These are phyloP conservation scores for Groenewaldozyma salmanticensis DNA, from an alignment of 805 yeast species.

Conservation along the genomic window DNA sequence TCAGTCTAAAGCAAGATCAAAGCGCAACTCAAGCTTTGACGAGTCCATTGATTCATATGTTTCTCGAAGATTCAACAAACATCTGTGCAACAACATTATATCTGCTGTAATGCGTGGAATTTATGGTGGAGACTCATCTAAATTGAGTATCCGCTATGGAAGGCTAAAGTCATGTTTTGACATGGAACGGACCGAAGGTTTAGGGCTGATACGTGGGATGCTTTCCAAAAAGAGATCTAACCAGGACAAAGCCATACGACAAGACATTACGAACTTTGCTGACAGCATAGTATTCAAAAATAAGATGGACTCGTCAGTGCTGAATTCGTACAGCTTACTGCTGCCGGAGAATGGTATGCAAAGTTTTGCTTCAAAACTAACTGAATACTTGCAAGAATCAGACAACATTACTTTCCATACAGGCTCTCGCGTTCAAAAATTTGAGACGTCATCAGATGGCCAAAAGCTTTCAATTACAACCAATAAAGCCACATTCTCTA, in stretches of 20 bases:
- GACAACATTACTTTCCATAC: slow-evolving; percentile 15
- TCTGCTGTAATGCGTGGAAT: slow-evolving; percentile 86
- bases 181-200: slow-evolving; percentile 40
- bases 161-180: background rate
- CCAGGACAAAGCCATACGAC: slow-evolving; percentile 18
- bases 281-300: slow-evolving; percentile 17
- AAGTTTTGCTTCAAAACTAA: slow-evolving; percentile 19
- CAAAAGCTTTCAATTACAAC: slow-evolving; percentile 7
- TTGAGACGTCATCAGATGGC: slow-evolving; percentile 3
- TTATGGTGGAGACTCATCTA: slow-evolving; percentile 72
- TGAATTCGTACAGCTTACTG: slow-evolving; percentile 10
- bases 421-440: background rate
- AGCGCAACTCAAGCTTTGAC: slow-evolving; percentile 33
- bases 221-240: slow-evolving; percentile 22
- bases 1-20: slow-evolving; percentile 16
- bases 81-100: slow-evolving; percentile 43
- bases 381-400: slow-evolving; percentile 11
- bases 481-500: background rate
- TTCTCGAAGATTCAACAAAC: slow-evolving; percentile 56
- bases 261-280: slow-evolving; percentile 19
- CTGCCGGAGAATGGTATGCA: slow-evolving; percentile 22
- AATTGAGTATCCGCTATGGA: slow-evolving; percentile 52
- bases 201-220: slow-evolving; percentile 44
- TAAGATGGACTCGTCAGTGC: background rate
- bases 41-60: slow-evolving; percentile 66